Conservation (phyloP, 2,329 filamentous ascomycete genomes). For the Aspergillus candidus region DNA sequence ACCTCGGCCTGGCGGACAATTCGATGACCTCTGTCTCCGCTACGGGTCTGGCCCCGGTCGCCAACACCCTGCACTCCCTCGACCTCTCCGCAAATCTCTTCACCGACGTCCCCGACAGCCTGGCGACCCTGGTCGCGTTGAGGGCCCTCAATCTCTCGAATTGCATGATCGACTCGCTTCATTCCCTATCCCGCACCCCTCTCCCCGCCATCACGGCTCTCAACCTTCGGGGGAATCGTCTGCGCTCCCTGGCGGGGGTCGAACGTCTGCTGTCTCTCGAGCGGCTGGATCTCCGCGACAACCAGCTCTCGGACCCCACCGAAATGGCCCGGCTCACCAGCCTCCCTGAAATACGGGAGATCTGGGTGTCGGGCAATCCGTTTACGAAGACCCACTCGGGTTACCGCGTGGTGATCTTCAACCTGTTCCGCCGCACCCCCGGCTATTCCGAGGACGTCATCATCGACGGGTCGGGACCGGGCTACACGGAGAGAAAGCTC, state of each 20-base stretch:
- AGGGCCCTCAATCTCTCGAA: slow-evolving; percentile 88
- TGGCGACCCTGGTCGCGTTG: slow-evolving; percentile 79
- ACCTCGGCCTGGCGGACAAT: slow-evolving; percentile 89
- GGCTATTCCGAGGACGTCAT: slow-evolving; percentile 86
- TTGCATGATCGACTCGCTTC: slow-evolving; percentile 94
- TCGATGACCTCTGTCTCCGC: slow-evolving; percentile 73
- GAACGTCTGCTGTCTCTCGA: slow-evolving; percentile 85
- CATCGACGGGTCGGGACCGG: slow-evolving; percentile 77
- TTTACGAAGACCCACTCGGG: slow-evolving; percentile 81
- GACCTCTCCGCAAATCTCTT: slow-evolving; percentile 92
- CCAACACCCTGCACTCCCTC: slow-evolving; percentile 82
- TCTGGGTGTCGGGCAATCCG: slow-evolving; percentile 88
- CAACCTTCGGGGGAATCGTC: slow-evolving; percentile 82
- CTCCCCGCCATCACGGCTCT: slow-evolving; percentile 89
- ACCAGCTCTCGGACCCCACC: slow-evolving; percentile 80
- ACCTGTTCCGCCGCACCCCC: slow-evolving; percentile 82
- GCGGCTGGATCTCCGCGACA: slow-evolving; percentile 84
- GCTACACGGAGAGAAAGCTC: slow-evolving; percentile 77
- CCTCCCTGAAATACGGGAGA: slow-evolving; percentile 84
- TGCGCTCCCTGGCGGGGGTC: slow-evolving; percentile 80
- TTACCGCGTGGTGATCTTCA: slow-evolving; percentile 89
- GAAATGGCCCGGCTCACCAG: slow-evolving; percentile 84
- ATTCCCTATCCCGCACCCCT: slow-evolving; percentile 74
- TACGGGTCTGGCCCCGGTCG: slow-evolving; percentile 70
- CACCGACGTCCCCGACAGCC: slow-evolving; percentile 84